Percentiles rank a stretch among this genome's conserved stretches.
phyloP scores from a whole-genome alignment of 495 filamentous ascomycete genomes.

The Staphylotrichum longicolle region DNA sequence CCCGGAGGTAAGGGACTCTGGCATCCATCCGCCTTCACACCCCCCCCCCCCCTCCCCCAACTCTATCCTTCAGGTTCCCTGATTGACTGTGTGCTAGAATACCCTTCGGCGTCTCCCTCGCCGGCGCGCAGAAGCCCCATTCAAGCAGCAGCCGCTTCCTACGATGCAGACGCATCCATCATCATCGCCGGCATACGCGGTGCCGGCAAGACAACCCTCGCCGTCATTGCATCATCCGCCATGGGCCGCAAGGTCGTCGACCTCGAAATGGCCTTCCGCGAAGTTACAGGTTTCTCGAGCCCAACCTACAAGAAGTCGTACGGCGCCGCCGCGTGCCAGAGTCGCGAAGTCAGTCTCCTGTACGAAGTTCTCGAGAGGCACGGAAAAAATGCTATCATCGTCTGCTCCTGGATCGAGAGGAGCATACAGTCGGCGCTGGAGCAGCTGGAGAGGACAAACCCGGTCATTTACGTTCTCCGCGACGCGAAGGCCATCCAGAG shows the following conservation, averaged over 20 bases:
- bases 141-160: constrained; percentile 25
- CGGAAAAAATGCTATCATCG: constrained; percentile 59
- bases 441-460: constrained; percentile 55
- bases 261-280: constrained; percentile 60
- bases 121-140: constrained; percentile 8
- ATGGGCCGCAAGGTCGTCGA: constrained; percentile 63
- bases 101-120: constrained; percentile 18
- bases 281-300: constrained; percentile 57
- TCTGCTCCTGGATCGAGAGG: constrained; percentile 58
- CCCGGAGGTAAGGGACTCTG: constrained; percentile 9
- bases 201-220: constrained; percentile 68
- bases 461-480: constrained; percentile 64
- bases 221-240: constrained; percentile 63
- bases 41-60: too few species aligned
- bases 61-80: background rate
- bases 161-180: constrained; percentile 60
- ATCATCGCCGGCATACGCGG: constrained; percentile 68
- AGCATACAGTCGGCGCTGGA: constrained; percentile 55
- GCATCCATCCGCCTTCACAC: background rate
- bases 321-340: constrained; percentile 54
- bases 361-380: constrained; percentile 61
- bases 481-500: constrained; percentile 60
- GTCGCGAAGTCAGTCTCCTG: constrained; percentile 55
- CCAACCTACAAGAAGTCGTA: constrained; percentile 56
- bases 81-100: constrained; percentile 7